Evolutionary conservation across 2,329 filamentous ascomycete species (phyloP), one percentile per base, ranked within the genome.

Genomic region (Xylaria sp.): DNA sequence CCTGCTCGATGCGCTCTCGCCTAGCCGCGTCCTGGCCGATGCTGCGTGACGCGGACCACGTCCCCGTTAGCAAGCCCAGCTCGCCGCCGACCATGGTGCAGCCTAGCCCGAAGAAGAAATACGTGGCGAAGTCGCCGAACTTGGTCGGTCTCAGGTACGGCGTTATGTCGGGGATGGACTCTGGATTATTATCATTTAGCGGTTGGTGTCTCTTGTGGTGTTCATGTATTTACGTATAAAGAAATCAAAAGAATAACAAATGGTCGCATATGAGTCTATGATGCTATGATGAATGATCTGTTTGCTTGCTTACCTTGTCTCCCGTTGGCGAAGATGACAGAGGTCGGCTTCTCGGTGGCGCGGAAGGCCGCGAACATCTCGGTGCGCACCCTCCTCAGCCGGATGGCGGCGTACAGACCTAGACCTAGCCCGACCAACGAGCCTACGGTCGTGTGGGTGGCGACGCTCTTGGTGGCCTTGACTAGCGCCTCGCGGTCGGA

Each of bases 11-110:
- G 65, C 88, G 78, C 68, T 79, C 76, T 66, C 78, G 80, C 15
- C 80, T 79, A 58, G 83, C 84, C 0, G 84, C 80, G 68, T 90
- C 84, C 25, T 73, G 74, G 0, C 77, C 79, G 56, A 91, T 84
- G 0, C 77, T 77, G 38, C 83, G 78, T 33, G 82, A 79, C 2
- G 85, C 87, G 4, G 82, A 80, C 49, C 80, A 80, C 0, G 81
- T 82, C 0, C 89, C 88, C 0, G 81, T 82, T 60, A 89, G 66
- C 49, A 90, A 76, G 0, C 88, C 88, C 12, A 82, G 75, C 76
- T 91, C 88, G 7, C 88, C 88, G 7, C 87, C 87, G 5, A 91
- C 66, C 64, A 91, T 87, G 4, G 89, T 72, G 0, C 88, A 87
- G 14, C 86, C 87, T 0, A 84, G 71, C 0, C 83, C 82, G 49